Base-by-base conservation (phyloP, 2,329 filamentous ascomycete species). In the Cladosporium sp. region DNA sequence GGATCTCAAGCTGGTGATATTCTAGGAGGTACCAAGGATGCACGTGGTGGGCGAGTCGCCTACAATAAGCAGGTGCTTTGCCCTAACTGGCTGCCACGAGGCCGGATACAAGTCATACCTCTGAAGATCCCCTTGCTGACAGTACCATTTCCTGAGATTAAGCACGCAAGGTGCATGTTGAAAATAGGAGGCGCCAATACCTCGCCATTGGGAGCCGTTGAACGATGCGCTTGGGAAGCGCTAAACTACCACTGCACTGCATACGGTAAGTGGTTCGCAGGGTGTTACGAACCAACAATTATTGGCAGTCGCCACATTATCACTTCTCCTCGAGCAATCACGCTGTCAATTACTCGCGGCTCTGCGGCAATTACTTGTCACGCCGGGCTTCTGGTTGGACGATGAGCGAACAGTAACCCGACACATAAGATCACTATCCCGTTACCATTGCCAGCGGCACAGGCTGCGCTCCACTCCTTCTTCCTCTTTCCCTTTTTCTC, bases 321-420 rank as follows among this genome's bases (percentile, higher is more conserved):
- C 26, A 32, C 18, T 32, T 30, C 14, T 54, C 26, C 11, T 28
- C 26, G 26, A 32, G 51, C n/a, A 7, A 46, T 6, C 26, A 30
- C 18, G 30, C 26, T 32, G 30, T 21, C 30, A 28, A 54, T 54
- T 30, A 54, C 28, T 54, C 51, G 49, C 32, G 51, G 49, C 5
- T 16, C 26, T 54, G 26, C 26, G 32, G 26, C 39, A 8, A 54
- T 32, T 28, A n/a, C 26, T 54, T 30, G 51, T 30, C n/a, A 54
- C 51, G 51, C 51, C 32, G 26, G 51, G 30, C 51, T n/a, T 54
- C 51, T 30, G 26, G 26, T 54, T 54, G 51, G 51, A 54, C 18
- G n/a, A 30, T 54, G 51, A 7, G 30, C 51, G n/a, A 32, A 54
- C 51, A 21, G 51, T 28, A 21, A 21, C 16, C 3, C 26, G 28